Conservation (phyloP, 345 rosid species). For the Citrus glauca region DNA sequence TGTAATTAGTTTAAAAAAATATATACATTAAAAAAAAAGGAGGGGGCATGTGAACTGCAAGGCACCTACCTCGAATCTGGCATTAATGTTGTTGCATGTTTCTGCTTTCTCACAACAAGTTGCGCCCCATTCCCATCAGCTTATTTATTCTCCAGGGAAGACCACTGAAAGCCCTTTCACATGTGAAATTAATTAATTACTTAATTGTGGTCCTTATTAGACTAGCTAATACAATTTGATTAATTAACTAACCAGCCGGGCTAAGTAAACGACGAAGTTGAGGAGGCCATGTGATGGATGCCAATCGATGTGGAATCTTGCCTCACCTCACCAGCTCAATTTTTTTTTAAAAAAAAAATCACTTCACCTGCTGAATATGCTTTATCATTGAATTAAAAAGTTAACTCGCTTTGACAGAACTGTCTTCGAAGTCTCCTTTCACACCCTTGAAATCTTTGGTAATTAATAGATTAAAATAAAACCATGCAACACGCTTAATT, state of each 20-base stretch:
- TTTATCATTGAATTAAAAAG: no score
- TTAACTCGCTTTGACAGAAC: neutral
- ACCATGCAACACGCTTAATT: neutral
- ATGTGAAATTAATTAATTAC: conserved; percentile 18
- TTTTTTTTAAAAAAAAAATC: no score
- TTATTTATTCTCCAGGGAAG: conserved; percentile 12
- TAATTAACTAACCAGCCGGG: neutral
- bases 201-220: conserved; percentile 19
- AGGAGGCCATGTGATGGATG: conserved; percentile 33
- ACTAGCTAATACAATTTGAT: conserved; percentile 6
- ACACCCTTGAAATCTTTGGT: neutral
- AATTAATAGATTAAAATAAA: neutral
- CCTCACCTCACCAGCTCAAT: neutral
- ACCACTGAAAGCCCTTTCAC: conserved; percentile 23
- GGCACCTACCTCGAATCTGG: conserved; percentile 71
- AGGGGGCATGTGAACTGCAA: conserved; percentile 52
- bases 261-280: conserved; percentile 34
- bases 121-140: conserved; percentile 9
- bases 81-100: conserved; percentile 36
- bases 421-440: neutral
- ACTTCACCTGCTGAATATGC: no score
- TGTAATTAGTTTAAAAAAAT: conserved; percentile 21
- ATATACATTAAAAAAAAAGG: neutral
- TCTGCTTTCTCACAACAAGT: conserved; percentile 33
- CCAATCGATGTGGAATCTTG: conserved; percentile 34